Evolutionary conservation across 179 eudicot species (phyloP).

Genomic region (Heliamphora pulchella): DNA sequence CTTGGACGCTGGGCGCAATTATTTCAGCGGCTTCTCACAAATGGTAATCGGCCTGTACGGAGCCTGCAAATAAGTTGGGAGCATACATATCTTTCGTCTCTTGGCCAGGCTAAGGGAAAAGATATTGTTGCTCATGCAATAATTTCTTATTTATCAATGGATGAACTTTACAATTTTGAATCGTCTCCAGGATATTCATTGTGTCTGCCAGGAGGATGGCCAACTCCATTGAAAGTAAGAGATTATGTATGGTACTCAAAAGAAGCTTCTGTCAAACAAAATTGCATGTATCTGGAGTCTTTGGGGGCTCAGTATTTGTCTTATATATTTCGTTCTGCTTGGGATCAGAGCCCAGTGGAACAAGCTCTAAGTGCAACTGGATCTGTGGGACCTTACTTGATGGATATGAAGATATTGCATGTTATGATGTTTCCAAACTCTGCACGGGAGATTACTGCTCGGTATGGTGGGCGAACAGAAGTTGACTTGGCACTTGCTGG

Average conservation of each 20-base stretch:
- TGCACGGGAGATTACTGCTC: slow-evolving; percentile 19
- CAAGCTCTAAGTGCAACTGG: slow-evolving; percentile 20
- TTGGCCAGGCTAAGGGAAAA: slow-evolving; percentile 67
- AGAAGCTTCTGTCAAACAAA: slow-evolving; percentile 61
- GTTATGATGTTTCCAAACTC: slow-evolving; percentile 36
- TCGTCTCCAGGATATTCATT: slow-evolving; percentile 29
- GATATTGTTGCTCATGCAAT: slow-evolving; percentile 42
- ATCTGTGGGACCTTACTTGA: slow-evolving; percentile 26
- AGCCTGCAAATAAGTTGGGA: slow-evolving; percentile 89
- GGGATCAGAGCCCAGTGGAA: slow-evolving; percentile 21
- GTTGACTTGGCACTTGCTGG: slow-evolving; percentile 27
- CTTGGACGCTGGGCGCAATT: slow-evolving; percentile 87
- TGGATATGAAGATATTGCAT: slow-evolving; percentile 44
- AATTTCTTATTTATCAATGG: slow-evolving; percentile 35
- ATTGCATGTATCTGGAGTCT: slow-evolving; percentile 58
- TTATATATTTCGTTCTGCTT: slow-evolving; percentile 20
- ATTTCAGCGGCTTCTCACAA: slow-evolving; percentile 66
- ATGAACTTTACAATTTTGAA: slow-evolving; percentile 19
- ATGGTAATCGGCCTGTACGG: slow-evolving; percentile 58
- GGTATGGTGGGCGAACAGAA: slow-evolving; percentile 19
- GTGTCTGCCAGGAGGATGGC: slow-evolving; percentile 90
- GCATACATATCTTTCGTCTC: slow-evolving; percentile 79
- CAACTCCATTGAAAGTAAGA: slow-evolving; percentile 46
- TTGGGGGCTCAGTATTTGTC: slow-evolving; percentile 56
- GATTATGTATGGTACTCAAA: slow-evolving; percentile 55